Evolutionary conservation across 345 rosid species (phyloP).

Genomic region (thale cress (Arabidopsis thaliana)): TAIR10.1 NC_003076.8:21622001-21622500

Average conservation of each 20-base stretch:
- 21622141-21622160: background rate
- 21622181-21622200: conserved; percentile 3
- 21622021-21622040: too few species aligned
- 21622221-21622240: background rate
- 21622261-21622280: conserved; percentile 21
- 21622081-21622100: too few species aligned
- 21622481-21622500: background rate
- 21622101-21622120: too few species aligned
- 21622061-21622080: too few species aligned
- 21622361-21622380: conserved; percentile 31
- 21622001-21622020: too few species aligned
- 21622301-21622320: too few species aligned
- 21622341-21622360: background rate
- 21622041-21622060: too few species aligned
- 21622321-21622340: background rate
- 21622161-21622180: background rate
- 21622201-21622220: background rate
- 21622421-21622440: conserved; percentile 18
- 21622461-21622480: conserved; percentile 14
- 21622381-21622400: conserved; percentile 31
- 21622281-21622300: background rate
- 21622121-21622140: background rate
- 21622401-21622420: conserved; percentile 37
- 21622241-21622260: conserved; percentile 9
- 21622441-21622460: conserved; percentile 19